Evolutionary conservation across 1,284 basidiomycete species (phyloP).

Genomic region (Marasmius sp.): DNA sequence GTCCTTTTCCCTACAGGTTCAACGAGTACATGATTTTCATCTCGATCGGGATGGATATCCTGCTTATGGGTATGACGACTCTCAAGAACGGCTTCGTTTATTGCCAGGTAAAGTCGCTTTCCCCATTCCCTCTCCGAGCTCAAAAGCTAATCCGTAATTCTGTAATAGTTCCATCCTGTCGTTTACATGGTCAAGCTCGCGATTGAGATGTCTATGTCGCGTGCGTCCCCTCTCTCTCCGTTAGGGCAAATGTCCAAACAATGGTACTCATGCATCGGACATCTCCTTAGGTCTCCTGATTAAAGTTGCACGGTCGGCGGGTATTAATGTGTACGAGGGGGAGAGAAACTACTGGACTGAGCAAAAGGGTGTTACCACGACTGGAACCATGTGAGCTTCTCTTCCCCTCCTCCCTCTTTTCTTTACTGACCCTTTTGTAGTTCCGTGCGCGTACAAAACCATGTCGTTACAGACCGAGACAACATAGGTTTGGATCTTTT

Average conservation of each 20-base stretch:
- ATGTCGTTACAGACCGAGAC: no score
- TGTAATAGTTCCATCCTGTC: conserved; percentile 1
- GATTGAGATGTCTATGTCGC: conserved; percentile 6
- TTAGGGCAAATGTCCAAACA: not conserved
- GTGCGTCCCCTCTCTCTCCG: not conserved
- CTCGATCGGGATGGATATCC: conserved; percentile 2
- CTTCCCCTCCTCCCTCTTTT: not conserved
- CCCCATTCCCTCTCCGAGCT: not conserved
- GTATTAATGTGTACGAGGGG: conserved; percentile 1
- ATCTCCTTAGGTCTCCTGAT: not conserved
- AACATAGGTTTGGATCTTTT: no score
- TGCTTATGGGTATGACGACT: not conserved
- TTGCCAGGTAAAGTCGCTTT: not conserved
- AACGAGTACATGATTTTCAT: conserved; percentile 6
- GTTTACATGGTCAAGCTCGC: conserved; percentile 6
- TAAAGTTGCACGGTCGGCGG: conserved; percentile 4
- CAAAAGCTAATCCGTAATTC: not conserved
- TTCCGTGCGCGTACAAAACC: not conserved
- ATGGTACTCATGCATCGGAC: no score
- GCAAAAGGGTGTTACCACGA: not conserved
- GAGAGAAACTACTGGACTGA: not conserved
- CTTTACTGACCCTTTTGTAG: not conserved
- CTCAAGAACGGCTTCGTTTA: conserved; percentile 1
- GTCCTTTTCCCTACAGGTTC: not conserved
- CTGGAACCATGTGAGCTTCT: not conserved